Conservation (phyloP, 192 early-diverging fungal species). For the Backusella australiensis region DNA sequence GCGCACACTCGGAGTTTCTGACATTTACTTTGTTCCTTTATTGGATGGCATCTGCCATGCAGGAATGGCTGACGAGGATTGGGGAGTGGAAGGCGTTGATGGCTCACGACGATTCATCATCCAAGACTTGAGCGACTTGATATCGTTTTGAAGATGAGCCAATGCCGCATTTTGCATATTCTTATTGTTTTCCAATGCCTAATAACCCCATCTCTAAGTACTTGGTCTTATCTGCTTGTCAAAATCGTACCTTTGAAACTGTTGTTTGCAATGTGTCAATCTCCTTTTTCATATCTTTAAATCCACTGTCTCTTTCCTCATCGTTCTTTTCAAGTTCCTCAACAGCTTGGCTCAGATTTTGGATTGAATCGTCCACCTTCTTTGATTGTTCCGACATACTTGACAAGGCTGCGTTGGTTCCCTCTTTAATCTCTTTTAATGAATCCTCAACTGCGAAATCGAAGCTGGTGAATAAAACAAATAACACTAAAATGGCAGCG, state of each 20-base stretch:
- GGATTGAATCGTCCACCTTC: conserved; percentile 68
- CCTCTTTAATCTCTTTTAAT: conserved; percentile 60
- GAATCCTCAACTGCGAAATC: conserved; percentile 33
- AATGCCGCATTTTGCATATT: conserved; percentile 64
- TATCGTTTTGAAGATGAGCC: conserved; percentile 85
- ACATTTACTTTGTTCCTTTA: not conserved
- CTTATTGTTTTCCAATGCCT: conserved; percentile 73
- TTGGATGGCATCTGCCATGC: conserved; percentile 60
- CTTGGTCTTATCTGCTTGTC: not conserved
- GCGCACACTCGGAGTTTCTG: not conserved
- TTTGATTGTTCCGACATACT: conserved; percentile 63
- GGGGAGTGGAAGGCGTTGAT: conserved; percentile 17
- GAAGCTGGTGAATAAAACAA: not conserved
- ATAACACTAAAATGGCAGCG: not conserved
- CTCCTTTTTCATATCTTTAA: conserved; percentile 71
- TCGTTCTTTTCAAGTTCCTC: conserved; percentile 64
- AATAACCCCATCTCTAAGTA: not conserved
- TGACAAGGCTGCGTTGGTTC: conserved; percentile 63
- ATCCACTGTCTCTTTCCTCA: conserved; percentile 60
- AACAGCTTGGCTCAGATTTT: conserved; percentile 57
- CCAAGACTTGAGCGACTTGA: conserved; percentile 90
- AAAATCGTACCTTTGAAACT: conserved; percentile 66
- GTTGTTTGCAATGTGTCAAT: conserved; percentile 65
- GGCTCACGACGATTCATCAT: conserved; percentile 67
- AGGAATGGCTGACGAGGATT: conserved; percentile 34